These are phyloP conservation scores for Penicillium sp. DNA, from an alignment of 2,329 filamentous ascomycete species.

Conservation along the genomic window DNA sequence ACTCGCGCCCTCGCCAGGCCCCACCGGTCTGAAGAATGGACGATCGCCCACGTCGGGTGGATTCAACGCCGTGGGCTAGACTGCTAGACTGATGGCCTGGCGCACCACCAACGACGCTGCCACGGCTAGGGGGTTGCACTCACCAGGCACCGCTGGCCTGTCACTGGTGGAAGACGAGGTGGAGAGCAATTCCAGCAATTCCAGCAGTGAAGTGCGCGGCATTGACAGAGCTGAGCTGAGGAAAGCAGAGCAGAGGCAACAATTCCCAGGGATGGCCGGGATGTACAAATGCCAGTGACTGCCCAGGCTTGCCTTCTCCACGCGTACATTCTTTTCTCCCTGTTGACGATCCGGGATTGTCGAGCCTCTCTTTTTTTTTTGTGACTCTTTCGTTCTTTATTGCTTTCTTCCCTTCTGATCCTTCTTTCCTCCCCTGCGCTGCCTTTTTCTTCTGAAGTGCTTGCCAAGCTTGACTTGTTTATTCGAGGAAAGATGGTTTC, in stretches of 20 bases:
- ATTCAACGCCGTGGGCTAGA: constrained; percentile 6
- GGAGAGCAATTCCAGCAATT: not conserved
- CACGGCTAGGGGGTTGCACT: not conserved
- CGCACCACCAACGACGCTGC: not conserved
- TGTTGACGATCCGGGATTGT: constrained; percentile 28
- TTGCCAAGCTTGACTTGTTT: not conserved
- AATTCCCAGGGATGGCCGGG: not conserved
- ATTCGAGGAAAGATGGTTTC: constrained; percentile 30
- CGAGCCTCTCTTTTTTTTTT: constrained; percentile 24
- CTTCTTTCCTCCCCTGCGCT: not conserved
- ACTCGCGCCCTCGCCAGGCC: constrained; percentile 1
- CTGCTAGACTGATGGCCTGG: not conserved
- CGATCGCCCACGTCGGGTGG: constrained; percentile 7
- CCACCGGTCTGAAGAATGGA: constrained; percentile 19
- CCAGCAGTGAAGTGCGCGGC: not conserved
- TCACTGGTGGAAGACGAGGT: constrained; percentile 1
- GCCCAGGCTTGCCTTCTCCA: constrained; percentile 10
- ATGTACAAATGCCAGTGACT: constrained; percentile 18
- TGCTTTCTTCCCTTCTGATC: constrained; percentile 6
- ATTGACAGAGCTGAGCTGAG: not conserved
- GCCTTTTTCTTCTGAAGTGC: not conserved
- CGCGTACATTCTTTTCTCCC: constrained; percentile 27
- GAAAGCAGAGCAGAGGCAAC: not conserved
- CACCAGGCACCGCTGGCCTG: not conserved
- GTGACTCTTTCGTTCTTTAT: constrained; percentile 15